Evolutionary conservation across 1,139 yeast genomes (phyloP).

Genomic region (Saccharomyces hybrid): DNA sequence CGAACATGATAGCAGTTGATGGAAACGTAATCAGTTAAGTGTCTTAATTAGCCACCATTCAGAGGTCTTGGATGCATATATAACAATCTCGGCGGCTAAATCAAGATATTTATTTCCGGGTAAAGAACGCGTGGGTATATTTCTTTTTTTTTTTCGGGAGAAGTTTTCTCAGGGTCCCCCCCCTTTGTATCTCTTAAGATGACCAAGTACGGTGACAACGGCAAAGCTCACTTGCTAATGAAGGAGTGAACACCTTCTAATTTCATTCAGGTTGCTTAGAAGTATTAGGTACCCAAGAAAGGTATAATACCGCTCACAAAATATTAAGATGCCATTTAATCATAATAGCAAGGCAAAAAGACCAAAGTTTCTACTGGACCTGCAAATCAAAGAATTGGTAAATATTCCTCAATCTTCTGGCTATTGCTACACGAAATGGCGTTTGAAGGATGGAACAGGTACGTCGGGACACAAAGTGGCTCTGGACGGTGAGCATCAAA

Average conservation of each 20-base stretch:
- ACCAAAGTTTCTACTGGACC: constrained; percentile 36
- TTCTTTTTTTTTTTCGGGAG: neutral
- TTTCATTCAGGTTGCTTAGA: neutral
- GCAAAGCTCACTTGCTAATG: neutral
- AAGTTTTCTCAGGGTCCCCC: neutral
- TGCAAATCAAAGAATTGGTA: constrained; percentile 59
- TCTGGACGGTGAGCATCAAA: constrained; percentile 28
- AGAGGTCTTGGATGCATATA: neutral
- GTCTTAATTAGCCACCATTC: neutral
- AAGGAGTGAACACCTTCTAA: neutral
- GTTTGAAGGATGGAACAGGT: constrained; percentile 38
- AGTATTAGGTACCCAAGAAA: neutral
- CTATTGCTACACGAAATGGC: constrained; percentile 57
- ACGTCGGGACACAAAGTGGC: constrained; percentile 11
- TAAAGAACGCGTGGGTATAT: neutral
- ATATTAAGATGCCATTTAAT: constrained; percentile 10
- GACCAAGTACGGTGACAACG: neutral
- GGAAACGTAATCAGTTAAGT: no score
- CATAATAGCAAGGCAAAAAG: constrained; percentile 9
- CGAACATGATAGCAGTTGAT: no score
- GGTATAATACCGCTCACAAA: neutral
- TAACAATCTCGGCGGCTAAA: neutral
- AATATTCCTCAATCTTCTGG: constrained; percentile 82
- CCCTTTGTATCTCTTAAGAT: neutral
- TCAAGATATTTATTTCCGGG: neutral